Conservation (phyloP, 805 yeast genomes). For the Millerozyma miso region DNA sequence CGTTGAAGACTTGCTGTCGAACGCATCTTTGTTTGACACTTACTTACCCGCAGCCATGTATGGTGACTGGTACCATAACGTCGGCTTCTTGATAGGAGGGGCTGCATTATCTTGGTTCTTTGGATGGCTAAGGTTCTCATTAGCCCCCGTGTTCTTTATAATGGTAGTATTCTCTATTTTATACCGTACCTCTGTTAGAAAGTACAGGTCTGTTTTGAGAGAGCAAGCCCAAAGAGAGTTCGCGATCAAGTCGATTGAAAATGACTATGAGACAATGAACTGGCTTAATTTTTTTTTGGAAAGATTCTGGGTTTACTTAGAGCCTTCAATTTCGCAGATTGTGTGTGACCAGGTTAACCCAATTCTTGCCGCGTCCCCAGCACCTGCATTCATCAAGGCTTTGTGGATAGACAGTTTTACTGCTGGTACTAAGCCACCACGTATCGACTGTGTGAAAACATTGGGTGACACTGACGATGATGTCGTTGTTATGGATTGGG, state of each 20-base stretch:
- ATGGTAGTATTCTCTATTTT: constrained; percentile 58
- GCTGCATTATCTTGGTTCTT: constrained; percentile 71
- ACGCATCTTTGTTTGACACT: constrained; percentile 70
- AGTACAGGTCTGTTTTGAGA: constrained; percentile 69
- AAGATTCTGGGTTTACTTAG: constrained; percentile 88
- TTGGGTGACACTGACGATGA: constrained; percentile 87
- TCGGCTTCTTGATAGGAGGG: constrained; percentile 64
- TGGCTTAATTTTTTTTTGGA: constrained; percentile 89
- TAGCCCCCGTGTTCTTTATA: constrained; percentile 78
- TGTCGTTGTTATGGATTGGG: constrained; percentile 98
- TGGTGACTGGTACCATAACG: constrained; percentile 96
- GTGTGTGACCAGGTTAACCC: constrained; percentile 85
- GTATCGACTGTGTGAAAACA: constrained; percentile 86
- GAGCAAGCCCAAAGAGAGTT: constrained; percentile 84
- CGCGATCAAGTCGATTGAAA: constrained; percentile 74
- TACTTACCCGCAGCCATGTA: constrained; percentile 70
- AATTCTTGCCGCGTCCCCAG: constrained; percentile 67
- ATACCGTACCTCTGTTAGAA: constrained; percentile 80
- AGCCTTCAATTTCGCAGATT: constrained; percentile 83
- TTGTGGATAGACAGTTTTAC: constrained; percentile 87
- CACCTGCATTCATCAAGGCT: constrained; percentile 79
- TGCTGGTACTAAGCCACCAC: constrained; percentile 91
- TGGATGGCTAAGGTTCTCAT: constrained; percentile 71
- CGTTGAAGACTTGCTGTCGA: constrained; percentile 61
- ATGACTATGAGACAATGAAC: constrained; percentile 90